Evolutionary conservation across 768 basidiomycete genomes (phyloP).

Genomic region (Leccinum disarticulatum): DNA sequence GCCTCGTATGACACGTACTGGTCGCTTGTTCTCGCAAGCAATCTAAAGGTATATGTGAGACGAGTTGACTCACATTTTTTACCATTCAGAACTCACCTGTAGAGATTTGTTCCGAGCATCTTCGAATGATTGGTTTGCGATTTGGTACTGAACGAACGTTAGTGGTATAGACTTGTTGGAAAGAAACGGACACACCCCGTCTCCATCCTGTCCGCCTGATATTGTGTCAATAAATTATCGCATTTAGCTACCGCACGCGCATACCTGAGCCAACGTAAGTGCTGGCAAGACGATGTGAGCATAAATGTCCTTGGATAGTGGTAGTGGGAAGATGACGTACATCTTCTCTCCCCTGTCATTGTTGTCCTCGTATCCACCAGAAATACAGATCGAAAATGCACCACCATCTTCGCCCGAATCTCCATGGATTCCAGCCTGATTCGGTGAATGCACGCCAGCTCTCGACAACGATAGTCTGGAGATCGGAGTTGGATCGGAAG

Average conservation of each 20-base stretch:
- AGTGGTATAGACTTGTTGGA: background rate
- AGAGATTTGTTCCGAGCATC: slow-evolving; percentile 22
- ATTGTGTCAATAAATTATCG: background rate
- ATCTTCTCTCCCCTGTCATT: slow-evolving; percentile 37
- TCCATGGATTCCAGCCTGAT: slow-evolving; percentile 42
- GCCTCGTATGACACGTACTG: slow-evolving; percentile 42
- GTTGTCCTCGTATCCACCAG: slow-evolving; percentile 44
- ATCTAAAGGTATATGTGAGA: slow-evolving; percentile 21
- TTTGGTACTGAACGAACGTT: slow-evolving; percentile 22
- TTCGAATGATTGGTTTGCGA: slow-evolving; percentile 24
- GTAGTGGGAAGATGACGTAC: slow-evolving; percentile 24
- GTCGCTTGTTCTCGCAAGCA: slow-evolving; percentile 29
- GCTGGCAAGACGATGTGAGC: slow-evolving; percentile 22
- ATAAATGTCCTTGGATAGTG: background rate
- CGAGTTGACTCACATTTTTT: background rate
- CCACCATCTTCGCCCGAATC: slow-evolving; percentile 23
- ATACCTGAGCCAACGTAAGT: slow-evolving; percentile 35
- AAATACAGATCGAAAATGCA: slow-evolving; percentile 43
- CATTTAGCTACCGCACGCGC: background rate
- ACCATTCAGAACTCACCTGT: slow-evolving; percentile 6
- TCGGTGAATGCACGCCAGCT: slow-evolving; percentile 36
- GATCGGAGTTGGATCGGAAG: background rate
- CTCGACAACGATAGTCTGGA: slow-evolving; percentile 15
- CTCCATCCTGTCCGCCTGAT: slow-evolving; percentile 25
- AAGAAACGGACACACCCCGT: slow-evolving; percentile 14